A percentile compares a stretch with the other conserved stretches of the same genome.
phyloP scores from a whole-genome alignment of 2,329 filamentous ascomycete genomes.

The Neurospora sp. region DNA sequence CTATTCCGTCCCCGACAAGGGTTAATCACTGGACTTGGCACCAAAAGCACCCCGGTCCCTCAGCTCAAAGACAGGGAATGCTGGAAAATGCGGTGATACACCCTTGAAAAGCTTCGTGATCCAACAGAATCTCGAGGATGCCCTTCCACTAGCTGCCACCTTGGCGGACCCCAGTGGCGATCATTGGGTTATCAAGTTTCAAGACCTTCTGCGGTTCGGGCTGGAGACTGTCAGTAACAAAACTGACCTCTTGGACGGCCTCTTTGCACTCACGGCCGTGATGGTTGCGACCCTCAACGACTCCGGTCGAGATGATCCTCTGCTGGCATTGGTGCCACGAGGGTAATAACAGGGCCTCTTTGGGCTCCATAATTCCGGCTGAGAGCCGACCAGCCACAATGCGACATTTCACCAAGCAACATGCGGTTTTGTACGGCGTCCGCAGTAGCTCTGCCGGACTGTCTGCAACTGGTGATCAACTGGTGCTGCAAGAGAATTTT shows the following conservation, averaged over 20 bases:
- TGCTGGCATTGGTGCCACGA: neutral
- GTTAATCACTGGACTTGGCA: neutral
- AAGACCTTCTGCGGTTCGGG: neutral
- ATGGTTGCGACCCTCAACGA: neutral
- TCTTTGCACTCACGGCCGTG: neutral
- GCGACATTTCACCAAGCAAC: neutral
- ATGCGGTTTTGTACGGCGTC: neutral
- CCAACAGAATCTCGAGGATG: neutral
- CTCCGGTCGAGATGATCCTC: neutral
- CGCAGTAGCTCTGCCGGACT: neutral
- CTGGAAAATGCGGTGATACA: neutral
- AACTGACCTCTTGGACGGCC: neutral
- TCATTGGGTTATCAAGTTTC: neutral
- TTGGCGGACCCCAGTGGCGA: neutral
- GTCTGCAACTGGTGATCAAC: neutral
- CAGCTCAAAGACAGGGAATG: neutral
- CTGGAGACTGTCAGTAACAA: neutral
- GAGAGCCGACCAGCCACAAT: neutral
- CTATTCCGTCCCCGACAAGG: neutral
- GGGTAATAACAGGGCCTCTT: neutral
- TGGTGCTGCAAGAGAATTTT: neutral
- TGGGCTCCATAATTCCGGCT: neutral
- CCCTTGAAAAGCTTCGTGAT: neutral
- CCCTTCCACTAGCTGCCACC: neutral
- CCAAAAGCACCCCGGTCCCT: neutral